Conservation (phyloP, 179 eudicot genomes). For the Heliamphora pulchella region DNA sequence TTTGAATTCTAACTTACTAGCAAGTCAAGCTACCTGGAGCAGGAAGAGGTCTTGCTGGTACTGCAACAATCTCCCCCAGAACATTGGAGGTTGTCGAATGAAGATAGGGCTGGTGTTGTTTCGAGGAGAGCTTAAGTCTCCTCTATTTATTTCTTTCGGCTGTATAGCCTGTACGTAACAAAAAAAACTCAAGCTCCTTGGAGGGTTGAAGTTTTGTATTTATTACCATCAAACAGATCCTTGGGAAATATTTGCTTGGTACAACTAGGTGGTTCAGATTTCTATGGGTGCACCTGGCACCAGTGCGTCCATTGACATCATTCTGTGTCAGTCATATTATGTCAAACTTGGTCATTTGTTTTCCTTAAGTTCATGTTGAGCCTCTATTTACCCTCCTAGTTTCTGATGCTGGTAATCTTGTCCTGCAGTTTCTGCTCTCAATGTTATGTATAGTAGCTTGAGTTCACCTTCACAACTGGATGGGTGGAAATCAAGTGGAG, state of each 20-base stretch:
- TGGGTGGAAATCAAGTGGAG: constrained; percentile 54
- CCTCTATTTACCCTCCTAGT: background rate
- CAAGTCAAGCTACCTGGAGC: background rate
- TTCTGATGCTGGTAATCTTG: background rate
- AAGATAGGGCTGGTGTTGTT: too few relatives aligned
- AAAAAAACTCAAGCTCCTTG: background rate
- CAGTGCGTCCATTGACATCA: background rate
- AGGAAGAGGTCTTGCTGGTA: too few relatives aligned
- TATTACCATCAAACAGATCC: background rate
- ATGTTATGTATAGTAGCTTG: constrained; percentile 48
- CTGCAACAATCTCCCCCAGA: too few relatives aligned
- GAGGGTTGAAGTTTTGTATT: constrained; percentile 1
- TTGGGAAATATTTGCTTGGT: background rate
- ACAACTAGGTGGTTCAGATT: background rate
- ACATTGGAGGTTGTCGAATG: too few relatives aligned
- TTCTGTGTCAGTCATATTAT: background rate
- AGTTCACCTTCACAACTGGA: constrained; percentile 38
- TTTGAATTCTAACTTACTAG: background rate
- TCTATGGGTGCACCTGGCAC: constrained; percentile 2
- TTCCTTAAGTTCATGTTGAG: background rate
- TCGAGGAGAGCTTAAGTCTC: too few relatives aligned
- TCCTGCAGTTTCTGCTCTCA: constrained; percentile 47
- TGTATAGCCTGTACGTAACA: too few relatives aligned
- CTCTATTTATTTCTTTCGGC: too few relatives aligned
- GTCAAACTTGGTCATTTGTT: background rate